Base-by-base conservation (phyloP, 805 yeast genomes). In the Pichia californica region DNA sequence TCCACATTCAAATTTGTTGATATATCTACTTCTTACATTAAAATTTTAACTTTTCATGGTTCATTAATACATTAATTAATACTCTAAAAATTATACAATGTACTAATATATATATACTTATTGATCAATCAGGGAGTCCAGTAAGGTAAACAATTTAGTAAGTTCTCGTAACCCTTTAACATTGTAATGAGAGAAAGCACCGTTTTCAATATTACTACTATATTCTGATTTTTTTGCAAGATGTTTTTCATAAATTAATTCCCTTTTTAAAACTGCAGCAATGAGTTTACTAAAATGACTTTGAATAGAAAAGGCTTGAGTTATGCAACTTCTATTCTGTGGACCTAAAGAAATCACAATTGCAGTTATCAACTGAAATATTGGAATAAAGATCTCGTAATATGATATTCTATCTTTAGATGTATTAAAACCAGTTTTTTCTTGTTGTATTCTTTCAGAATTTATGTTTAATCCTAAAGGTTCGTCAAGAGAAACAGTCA, bases 271-370 rank as follows among this genome's bases (percentile, higher is more conserved):
- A 6, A 64, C 63, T 14, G 88, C 85, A 37, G 75, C 71, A 16
- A 81, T 68, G 42, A 87, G 60, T 41, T 69, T 74, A 39, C 74
- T 68, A 57, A 78, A 78, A 37, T 73, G 72, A 8, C 58, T 53
- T 54, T 85, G 55, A 35, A 88, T 58, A 4, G 62, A 67, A 40
- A 67, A 69, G 0, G 79, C 81, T 50, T 75, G 79, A 7, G 61
- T 55, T 9, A 79, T 67, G 14, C 83, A 79, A 1, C 74, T 69
- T 46, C 69, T 71, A 59, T 86, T 86, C 34, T 81, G 79, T 5
- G 89, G 81, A 0, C 96, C 95, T 69, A 85, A 74, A 2, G 94
- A 77, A 9, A 88, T 65, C 4, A 83, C 63, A 7, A 84, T 66
- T 0, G 94, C 79, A 9, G 79, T 62, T 3, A 87, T 67, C 37